Evolutionary conservation across 1,284 basidiomycete species (phyloP), one percentile per base, ranked within the genome.

Genomic region (Heterobasidion irregulare): DNA sequence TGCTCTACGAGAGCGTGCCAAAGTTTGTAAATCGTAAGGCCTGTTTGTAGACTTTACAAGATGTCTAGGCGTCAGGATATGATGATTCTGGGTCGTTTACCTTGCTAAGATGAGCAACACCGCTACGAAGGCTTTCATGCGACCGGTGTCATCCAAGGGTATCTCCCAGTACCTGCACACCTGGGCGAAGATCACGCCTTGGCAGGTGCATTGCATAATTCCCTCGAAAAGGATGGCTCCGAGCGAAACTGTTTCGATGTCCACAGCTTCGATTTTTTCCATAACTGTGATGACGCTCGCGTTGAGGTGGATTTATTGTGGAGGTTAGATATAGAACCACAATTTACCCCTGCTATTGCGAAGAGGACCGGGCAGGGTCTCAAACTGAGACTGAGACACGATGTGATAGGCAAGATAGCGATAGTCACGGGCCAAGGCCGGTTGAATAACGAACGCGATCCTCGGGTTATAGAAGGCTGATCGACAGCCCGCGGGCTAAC

Each of bases 171-270:
- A 80, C 56, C 74, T 74, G 52, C 70, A 63, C 16, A 70, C 72
- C 66, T 79, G 72, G 15, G 73, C 70, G 8, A 77, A 65, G 41
- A 80, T 70, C 53, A 79, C 72, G 2, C 78, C 79, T 52, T 75
- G 66, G 38, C 72, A 67, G 56, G 78, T 73, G 4, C 71, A 72
- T 53, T 77, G 75, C 8, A 77, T 50, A 18, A 77, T 62, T n/a
- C 70, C 72, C 57, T 72, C 70, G 46, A 75, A 53, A 34, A 78
- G 66, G 33, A 76, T 69, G 6, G 70, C 68, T 16, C 68, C 70
- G n/a, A n/a, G 10, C 12, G 38, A 41, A n/a, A 41, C n/a, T 41
- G 38, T 10, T 12, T 41, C 3, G 38, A n/a, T 10, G 2, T 41
- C 7, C 10, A 41, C n/a, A n/a, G 38, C 38, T 41, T 10, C 38